These are phyloP conservation scores for Pseudisothecium myosuroides DNA, from an alignment of 225 moss, liverwort and hornwort species.

Conservation along the genomic window DNA sequence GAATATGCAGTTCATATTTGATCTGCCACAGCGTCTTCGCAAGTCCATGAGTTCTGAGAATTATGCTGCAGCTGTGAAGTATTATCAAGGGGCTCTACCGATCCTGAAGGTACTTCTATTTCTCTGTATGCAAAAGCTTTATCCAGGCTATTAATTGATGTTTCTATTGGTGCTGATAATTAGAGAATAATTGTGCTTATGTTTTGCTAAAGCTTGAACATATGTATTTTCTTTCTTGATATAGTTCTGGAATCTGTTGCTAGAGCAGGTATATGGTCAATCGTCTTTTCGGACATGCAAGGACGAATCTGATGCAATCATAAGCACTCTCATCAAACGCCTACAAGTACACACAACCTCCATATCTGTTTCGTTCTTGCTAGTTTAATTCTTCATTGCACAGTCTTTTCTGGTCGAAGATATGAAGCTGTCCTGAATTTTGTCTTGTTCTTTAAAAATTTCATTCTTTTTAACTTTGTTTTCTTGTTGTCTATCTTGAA, in stretches of 20 bases:
- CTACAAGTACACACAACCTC: constrained; percentile 46
- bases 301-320: constrained; percentile 74
- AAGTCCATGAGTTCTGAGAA: constrained; percentile 70
- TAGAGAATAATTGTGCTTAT: neutral
- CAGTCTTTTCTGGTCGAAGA: neutral
- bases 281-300: constrained; percentile 89
- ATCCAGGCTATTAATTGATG: neutral
- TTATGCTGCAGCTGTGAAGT: constrained; percentile 80
- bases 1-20: constrained; percentile 84
- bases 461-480: neutral
- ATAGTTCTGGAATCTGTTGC: constrained; percentile 19
- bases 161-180: neutral
- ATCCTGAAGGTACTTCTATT: constrained; percentile 58
- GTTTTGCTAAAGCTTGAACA: neutral
- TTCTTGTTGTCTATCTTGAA: neutral
- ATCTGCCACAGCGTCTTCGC: constrained; percentile 89
- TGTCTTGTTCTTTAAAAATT: neutral
- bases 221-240: neutral
- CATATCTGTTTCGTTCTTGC: neutral
- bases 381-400: neutral
- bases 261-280: constrained; percentile 81
- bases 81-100: constrained; percentile 87
- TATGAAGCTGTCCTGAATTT: neutral
- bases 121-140: neutral
- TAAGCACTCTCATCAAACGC: constrained; percentile 46